Conservation (phyloP, 2,329 filamentous ascomycete species). For the Aspergillus sp. region DNA sequence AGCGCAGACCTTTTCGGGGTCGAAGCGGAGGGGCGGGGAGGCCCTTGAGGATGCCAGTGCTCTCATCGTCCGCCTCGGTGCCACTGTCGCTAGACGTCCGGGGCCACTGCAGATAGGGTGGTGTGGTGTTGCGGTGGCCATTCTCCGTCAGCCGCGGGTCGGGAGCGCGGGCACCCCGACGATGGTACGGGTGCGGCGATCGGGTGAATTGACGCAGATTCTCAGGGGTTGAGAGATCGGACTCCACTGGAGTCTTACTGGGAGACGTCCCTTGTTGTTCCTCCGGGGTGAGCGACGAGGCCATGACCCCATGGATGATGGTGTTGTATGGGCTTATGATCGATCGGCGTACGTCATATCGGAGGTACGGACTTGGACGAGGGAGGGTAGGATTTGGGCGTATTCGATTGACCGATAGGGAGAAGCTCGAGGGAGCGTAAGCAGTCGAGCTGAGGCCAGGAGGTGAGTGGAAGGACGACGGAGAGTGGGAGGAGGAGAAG, state of each 20-base stretch:
- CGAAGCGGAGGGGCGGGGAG: constrained; percentile 74
- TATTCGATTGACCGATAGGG: not conserved
- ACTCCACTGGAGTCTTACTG: constrained; percentile 15
- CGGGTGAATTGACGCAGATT: constrained; percentile 53
- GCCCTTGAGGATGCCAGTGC: constrained; percentile 70
- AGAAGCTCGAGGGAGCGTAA: not conserved
- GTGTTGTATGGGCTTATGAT: constrained; percentile 16
- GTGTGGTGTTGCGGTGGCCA: constrained; percentile 30
- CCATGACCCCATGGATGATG: constrained; percentile 31
- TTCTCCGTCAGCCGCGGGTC: constrained; percentile 47
- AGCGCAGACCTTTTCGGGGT: constrained; percentile 73
- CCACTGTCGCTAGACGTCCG: constrained; percentile 78
- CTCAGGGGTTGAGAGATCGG: constrained; percentile 18
- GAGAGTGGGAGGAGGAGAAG: not conserved
- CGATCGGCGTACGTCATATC: constrained; percentile 29
- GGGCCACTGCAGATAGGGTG: constrained; percentile 47
- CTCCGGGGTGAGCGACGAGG: constrained; percentile 27
- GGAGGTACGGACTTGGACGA: constrained; percentile 10
- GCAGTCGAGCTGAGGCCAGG: not conserved
- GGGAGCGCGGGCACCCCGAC: constrained; percentile 55
- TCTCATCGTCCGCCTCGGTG: constrained; percentile 93
- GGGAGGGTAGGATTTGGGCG: not conserved
- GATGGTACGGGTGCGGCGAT: constrained; percentile 67
- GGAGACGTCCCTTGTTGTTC: constrained; percentile 24
- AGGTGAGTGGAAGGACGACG: not conserved